phyloP scores from a whole-genome alignment of 805 yeast species.

The Metschnikowia vanudenii region DNA sequence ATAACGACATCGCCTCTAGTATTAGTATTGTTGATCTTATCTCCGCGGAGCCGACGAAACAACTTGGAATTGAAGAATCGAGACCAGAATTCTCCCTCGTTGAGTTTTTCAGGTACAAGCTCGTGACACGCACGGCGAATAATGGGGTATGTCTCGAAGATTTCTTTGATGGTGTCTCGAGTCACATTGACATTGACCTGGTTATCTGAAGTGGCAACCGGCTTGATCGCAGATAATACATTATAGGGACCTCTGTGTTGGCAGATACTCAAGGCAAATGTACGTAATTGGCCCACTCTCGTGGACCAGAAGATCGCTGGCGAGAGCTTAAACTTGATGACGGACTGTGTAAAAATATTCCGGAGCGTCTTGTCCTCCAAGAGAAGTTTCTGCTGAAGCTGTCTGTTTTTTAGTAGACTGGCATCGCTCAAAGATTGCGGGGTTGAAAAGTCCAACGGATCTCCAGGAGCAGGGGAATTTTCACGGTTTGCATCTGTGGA shows the following conservation, averaged over 20 bases:
- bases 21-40: conserved; percentile 62
- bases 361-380: conserved; percentile 67
- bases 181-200: conserved; percentile 92
- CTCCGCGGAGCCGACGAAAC: conserved; percentile 87
- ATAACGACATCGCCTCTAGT: conserved; percentile 82
- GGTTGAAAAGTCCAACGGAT: conserved; percentile 22
- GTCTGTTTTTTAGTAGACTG: conserved; percentile 64
- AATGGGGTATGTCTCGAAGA: conserved; percentile 89
- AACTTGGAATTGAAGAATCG: conserved; percentile 88
- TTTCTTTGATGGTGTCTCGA: conserved; percentile 82
- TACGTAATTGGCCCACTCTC: conserved; percentile 72
- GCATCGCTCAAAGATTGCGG: conserved; percentile 35
- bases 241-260: conserved; percentile 93
- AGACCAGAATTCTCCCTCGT: conserved; percentile 95
- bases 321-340: conserved; percentile 70
- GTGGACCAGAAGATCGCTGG: conserved; percentile 87
- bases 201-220: conserved; percentile 89
- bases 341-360: conserved; percentile 82
- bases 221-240: conserved; percentile 88
- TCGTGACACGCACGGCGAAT: conserved; percentile 88
- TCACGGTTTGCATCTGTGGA: conserved; percentile 24
- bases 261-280: conserved; percentile 78
- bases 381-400: conserved; percentile 75
- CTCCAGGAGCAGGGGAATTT: conserved; percentile 24
- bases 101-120: conserved; percentile 74